These are phyloP conservation scores for Trypanosomatidae sp. DNA, from an alignment of 208 protist species.

Conservation along the genomic window DNA sequence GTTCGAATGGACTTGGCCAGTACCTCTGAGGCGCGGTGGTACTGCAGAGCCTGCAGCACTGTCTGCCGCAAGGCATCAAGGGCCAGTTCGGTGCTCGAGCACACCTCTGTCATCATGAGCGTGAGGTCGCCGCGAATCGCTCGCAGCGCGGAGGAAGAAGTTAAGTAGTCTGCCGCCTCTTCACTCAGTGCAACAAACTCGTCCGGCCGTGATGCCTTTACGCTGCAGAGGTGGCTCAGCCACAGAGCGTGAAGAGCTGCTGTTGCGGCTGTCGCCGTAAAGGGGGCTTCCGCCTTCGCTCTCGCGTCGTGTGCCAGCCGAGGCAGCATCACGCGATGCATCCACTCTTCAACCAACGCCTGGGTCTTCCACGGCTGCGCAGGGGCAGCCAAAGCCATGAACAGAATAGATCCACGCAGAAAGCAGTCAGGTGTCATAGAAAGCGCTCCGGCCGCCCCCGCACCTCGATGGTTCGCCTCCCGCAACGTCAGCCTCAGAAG, in stretches of 20 bases:
- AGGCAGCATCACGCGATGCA: slow-evolving; percentile 39
- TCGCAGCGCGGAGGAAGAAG: too few species aligned
- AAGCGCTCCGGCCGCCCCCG: neutral
- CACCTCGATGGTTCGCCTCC: neutral
- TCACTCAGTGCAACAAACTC: slow-evolving; percentile 43
- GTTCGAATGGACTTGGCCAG: slow-evolving; percentile 51
- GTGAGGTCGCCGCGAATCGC: slow-evolving; percentile 14
- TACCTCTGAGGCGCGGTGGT: slow-evolving; percentile 11
- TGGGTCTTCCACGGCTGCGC: slow-evolving; percentile 55
- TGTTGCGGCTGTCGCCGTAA: slow-evolving; percentile 13
- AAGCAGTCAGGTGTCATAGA: slow-evolving; percentile 1
- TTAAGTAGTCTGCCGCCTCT: slow-evolving; percentile 8
- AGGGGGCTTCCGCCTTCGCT: neutral
- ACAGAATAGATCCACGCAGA: slow-evolving; percentile 28
- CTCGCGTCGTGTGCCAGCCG: neutral
- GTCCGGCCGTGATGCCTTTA: slow-evolving; percentile 48
- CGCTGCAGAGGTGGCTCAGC: slow-evolving; percentile 47
- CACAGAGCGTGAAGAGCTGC: slow-evolving; percentile 42
- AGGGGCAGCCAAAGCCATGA: slow-evolving; percentile 33
- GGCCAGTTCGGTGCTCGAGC: slow-evolving; percentile 10
- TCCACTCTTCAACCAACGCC: slow-evolving; percentile 30
- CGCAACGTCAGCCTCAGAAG: slow-evolving; percentile 7
- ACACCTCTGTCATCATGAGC: slow-evolving; percentile 5
- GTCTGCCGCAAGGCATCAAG: slow-evolving; percentile 23
- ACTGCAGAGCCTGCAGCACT: slow-evolving; percentile 19